These are phyloP conservation scores for Populus hybrid DNA, from an alignment of 441 rosid species.

Conservation along the genomic window DNA sequence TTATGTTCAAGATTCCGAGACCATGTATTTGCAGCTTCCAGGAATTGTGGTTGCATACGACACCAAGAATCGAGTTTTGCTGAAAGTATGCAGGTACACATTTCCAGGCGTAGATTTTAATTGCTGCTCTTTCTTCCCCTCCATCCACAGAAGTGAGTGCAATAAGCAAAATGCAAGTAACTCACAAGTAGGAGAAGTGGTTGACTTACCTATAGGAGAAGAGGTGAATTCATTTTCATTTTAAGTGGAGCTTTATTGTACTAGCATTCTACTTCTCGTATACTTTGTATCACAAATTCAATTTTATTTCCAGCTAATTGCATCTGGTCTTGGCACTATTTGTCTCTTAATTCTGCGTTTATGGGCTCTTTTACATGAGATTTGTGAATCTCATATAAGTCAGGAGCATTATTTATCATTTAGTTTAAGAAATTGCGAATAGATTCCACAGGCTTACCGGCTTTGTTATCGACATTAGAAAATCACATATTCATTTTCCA, in stretches of 20 bases:
- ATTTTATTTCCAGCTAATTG: too few relatives aligned
- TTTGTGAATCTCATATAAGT: too few relatives aligned
- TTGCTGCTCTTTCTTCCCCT: conserved; percentile 19
- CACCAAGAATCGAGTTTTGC: conserved; percentile 2
- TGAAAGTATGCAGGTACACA: conserved; percentile 11
- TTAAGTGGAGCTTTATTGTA: not conserved
- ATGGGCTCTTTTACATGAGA: too few relatives aligned
- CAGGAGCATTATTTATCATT: too few relatives aligned
- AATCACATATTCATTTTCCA: too few relatives aligned
- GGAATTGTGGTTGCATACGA: conserved; percentile 19
- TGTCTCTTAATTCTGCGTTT: too few relatives aligned
- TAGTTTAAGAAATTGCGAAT: too few relatives aligned
- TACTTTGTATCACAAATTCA: too few relatives aligned
- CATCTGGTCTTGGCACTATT: too few relatives aligned
- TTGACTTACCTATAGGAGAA: not conserved
- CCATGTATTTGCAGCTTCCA: conserved; percentile 16
- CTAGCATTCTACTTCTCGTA: not conserved
- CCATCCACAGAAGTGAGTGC: not conserved
- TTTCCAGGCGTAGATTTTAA: not conserved
- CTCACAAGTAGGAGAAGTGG: not conserved
- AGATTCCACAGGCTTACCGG: too few relatives aligned
- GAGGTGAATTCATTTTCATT: not conserved
- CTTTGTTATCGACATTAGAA: too few relatives aligned
- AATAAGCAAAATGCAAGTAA: not conserved
- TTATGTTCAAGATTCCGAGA: conserved; percentile 11